Evolutionary conservation across 208 protist genomes (phyloP).

Genomic region (Trypanosoma boissoni): DNA sequence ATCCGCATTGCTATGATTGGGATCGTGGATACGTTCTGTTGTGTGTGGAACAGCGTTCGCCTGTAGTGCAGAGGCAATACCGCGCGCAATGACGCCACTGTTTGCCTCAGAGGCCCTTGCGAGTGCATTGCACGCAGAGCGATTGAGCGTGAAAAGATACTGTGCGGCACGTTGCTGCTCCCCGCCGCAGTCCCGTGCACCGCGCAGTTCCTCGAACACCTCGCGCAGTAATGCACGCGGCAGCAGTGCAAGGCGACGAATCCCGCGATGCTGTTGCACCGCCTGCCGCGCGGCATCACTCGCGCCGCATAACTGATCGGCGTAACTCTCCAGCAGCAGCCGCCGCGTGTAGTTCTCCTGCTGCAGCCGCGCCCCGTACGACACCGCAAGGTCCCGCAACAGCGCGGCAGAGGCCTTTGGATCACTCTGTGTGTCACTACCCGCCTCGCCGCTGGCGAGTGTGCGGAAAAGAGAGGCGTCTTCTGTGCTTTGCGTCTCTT

Average conservation of each 20-base stretch:
- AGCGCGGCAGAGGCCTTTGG: neutral
- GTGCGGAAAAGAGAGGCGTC: neutral
- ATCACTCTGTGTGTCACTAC: neutral
- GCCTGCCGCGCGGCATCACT: slow-evolving; percentile 7
- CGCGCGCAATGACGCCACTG: too few relatives aligned
- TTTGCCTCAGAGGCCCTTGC: too few relatives aligned
- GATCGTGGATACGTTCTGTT: too few relatives aligned
- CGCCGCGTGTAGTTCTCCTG: slow-evolving; percentile 43
- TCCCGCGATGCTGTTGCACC: slow-evolving; percentile 26
- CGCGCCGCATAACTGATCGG: slow-evolving; percentile 11
- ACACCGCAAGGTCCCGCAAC: slow-evolving; percentile 18
- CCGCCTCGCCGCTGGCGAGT: neutral
- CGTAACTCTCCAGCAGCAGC: slow-evolving; percentile 25
- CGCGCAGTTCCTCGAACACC: slow-evolving; percentile 4
- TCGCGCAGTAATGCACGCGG: neutral
- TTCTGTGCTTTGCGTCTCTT: slow-evolving; percentile 1
- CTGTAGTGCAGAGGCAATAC: too few relatives aligned
- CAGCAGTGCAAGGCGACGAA: slow-evolving; percentile 24
- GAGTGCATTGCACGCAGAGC: too few relatives aligned
- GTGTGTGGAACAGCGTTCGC: too few relatives aligned
- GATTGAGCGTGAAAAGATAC: too few relatives aligned
- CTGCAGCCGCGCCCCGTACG: slow-evolving; percentile 31
- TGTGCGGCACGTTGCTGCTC: too few relatives aligned
- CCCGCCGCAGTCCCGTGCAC: too few relatives aligned
- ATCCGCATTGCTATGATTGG: too few relatives aligned